Conservation (phyloP, 352 stramenopile species). For the Pythium guiyangense region DNA sequence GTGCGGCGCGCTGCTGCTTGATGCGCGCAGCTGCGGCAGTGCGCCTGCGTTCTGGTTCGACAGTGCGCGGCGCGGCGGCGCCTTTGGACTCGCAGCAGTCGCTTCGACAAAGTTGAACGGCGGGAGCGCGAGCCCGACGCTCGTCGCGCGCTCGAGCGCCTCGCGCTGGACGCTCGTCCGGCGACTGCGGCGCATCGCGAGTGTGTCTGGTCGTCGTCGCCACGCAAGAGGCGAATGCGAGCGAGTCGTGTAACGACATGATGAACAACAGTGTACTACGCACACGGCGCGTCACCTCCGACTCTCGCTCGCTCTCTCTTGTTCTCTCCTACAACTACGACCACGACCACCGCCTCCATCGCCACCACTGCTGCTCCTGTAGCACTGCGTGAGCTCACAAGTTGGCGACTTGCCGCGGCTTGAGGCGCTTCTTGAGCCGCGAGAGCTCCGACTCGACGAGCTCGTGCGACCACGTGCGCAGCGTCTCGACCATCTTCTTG, state of each 20-base stretch:
- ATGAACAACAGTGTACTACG: too few species aligned
- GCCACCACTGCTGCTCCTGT: too few species aligned
- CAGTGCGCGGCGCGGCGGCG: neutral
- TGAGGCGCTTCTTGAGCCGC: slow-evolving; percentile 69
- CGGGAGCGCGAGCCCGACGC: slow-evolving; percentile 31
- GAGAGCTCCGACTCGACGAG: slow-evolving; percentile 59
- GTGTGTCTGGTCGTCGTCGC: too few species aligned
- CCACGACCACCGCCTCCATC: too few species aligned
- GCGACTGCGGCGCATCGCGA: slow-evolving; percentile 11
- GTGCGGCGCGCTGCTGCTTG: neutral
- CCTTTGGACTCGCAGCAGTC: slow-evolving; percentile 1
- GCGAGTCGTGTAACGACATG: too few species aligned
- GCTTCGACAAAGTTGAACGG: slow-evolving; percentile 67
- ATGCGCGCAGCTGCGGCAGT: slow-evolving; percentile 1
- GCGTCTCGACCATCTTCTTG: slow-evolving; percentile 74
- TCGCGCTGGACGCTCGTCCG: slow-evolving; percentile 4
- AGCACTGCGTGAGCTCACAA: slow-evolving; percentile 27
- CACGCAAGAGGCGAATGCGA: too few species aligned
- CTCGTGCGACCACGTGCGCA: slow-evolving; percentile 68
- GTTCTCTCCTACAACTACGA: too few species aligned
- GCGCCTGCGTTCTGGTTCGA: slow-evolving; percentile 4
- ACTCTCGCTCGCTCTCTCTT: too few species aligned
- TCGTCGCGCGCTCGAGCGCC: slow-evolving; percentile 19
- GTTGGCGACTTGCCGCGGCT: slow-evolving; percentile 51
- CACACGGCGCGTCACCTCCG: too few species aligned